phyloP scores from a whole-genome alignment of 2,329 filamentous ascomycete species.

The Penicillium thymicola region DNA sequence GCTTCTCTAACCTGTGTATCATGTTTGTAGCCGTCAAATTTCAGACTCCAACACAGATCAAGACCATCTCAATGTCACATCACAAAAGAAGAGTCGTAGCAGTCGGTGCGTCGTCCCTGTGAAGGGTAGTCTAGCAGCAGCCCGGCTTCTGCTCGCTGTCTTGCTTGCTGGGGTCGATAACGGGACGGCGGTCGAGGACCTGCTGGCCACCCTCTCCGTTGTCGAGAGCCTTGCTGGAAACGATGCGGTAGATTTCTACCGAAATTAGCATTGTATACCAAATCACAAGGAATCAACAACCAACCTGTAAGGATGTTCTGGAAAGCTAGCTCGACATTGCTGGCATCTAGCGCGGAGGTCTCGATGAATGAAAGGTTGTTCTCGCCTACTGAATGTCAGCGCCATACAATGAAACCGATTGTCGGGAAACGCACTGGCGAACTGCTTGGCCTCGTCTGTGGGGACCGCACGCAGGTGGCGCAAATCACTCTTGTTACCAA shows the following conservation, averaged over 20 bases:
- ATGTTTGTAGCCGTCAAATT: slow-evolving; percentile 34
- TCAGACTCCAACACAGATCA: slow-evolving; percentile 37
- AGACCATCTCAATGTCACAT: slow-evolving; percentile 40
- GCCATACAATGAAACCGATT: background rate
- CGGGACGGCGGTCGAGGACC: slow-evolving; percentile 72
- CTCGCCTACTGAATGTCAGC: slow-evolving; percentile 63
- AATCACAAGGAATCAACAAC: slow-evolving; percentile 28
- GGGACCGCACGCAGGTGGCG: slow-evolving; percentile 94
- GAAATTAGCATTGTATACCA: slow-evolving; percentile 5
- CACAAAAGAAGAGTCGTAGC: slow-evolving; percentile 39
- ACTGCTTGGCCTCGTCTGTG: slow-evolving; percentile 95
- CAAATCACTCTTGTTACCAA: slow-evolving; percentile 99
- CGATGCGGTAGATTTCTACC: slow-evolving; percentile 97
- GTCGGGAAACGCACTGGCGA: slow-evolving; percentile 69
- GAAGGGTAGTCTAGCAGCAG: slow-evolving; percentile 38
- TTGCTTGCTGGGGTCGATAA: slow-evolving; percentile 77
- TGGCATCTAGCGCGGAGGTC: slow-evolving; percentile 96
- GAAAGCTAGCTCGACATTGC: slow-evolving; percentile 98
- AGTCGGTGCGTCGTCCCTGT: slow-evolving; percentile 27
- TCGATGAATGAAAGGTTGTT: slow-evolving; percentile 99
- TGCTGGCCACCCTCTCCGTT: slow-evolving; percentile 77
- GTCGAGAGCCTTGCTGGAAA: slow-evolving; percentile 95
- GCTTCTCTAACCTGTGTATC: slow-evolving; percentile 33
- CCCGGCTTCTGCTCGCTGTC: slow-evolving; percentile 69
- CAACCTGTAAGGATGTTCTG: slow-evolving; percentile 98